phyloP scores from a whole-genome alignment of 2,329 filamentous ascomycete species.

The Alternaria infectoria region DNA sequence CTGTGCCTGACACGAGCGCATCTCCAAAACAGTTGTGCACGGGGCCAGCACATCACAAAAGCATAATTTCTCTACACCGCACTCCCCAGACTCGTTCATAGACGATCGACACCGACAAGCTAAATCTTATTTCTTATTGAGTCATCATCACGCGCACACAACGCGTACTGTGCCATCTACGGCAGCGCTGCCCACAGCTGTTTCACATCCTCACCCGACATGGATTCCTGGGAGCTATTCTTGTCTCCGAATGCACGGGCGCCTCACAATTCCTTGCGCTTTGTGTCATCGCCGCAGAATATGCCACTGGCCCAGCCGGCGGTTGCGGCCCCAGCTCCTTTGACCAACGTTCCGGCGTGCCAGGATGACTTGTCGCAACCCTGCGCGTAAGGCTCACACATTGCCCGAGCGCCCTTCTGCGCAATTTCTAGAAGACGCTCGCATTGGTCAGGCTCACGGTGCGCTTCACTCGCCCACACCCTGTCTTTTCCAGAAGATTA shows the following conservation, averaged over 20 bases:
- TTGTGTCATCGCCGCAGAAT: constrained; percentile 22
- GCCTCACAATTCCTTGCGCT: constrained; percentile 36
- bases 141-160: background rate
- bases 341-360: constrained; percentile 32
- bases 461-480: constrained; percentile 36
- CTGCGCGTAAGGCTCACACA: constrained; percentile 29
- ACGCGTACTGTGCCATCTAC: constrained; percentile 29
- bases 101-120: constrained; percentile 1
- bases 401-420: constrained; percentile 41
- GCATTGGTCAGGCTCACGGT: constrained; percentile 26
- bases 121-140: constrained; percentile 3
- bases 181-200: constrained; percentile 34
- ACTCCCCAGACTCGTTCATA: background rate
- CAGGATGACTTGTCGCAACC: constrained; percentile 35
- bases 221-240: constrained; percentile 38
- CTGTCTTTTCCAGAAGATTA: constrained; percentile 48
- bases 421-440: constrained; percentile 46
- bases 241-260: constrained; percentile 34
- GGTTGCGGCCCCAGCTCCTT: constrained; percentile 39
- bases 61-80: constrained; percentile 1
- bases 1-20: constrained; percentile 22
- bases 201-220: constrained; percentile 40
- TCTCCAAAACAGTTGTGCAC: constrained; percentile 10
- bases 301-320: constrained; percentile 34
- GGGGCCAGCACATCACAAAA: constrained; percentile 8